Evolutionary conservation across 345 rosid genomes (phyloP).

Genomic region (Heritiera littoralis): DNA sequence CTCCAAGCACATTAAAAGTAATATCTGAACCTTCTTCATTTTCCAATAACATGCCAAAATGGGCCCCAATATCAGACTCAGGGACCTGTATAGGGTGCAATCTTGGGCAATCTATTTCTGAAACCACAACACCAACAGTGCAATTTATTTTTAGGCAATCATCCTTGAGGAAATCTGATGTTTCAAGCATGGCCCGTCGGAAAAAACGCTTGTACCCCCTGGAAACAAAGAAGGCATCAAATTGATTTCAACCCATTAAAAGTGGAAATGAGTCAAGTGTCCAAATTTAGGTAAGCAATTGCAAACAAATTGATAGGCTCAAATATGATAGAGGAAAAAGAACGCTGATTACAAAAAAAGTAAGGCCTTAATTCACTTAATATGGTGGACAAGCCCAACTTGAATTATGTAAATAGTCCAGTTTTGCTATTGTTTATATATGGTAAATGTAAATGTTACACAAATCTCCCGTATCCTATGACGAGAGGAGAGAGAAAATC

Average conservation of each 20-base stretch:
- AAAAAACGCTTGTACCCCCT: slow-evolving; percentile 98
- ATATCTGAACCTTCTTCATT: slow-evolving; percentile 80
- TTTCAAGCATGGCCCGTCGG: slow-evolving; percentile 69
- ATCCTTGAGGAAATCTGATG: slow-evolving; percentile 83
- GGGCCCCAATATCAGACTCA: slow-evolving; percentile 81
- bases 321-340: background rate
- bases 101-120: slow-evolving; percentile 76
- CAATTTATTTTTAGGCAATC: slow-evolving; percentile 89
- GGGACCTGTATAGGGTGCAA: slow-evolving; percentile 82
- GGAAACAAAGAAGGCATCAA: slow-evolving; percentile 20
- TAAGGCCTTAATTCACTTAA: background rate
- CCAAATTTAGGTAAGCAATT: background rate
- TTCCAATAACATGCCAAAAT: slow-evolving; percentile 78
- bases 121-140: slow-evolving; percentile 93
- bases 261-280: background rate
- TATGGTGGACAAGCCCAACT: background rate
- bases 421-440: background rate
- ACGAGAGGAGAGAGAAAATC: background rate
- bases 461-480: background rate
- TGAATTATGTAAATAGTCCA: background rate
- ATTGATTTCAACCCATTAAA: slow-evolving; percentile 3
- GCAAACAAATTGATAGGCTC: background rate
- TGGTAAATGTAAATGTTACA: slow-evolving; percentile 1
- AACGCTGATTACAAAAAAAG: background rate
- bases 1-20: slow-evolving; percentile 72